Percentiles rank a stretch among this genome's conserved stretches.
Conservation (phyloP, 1,139 yeast genomes). For the Zygosaccharomyces pseudobailii region DNA sequence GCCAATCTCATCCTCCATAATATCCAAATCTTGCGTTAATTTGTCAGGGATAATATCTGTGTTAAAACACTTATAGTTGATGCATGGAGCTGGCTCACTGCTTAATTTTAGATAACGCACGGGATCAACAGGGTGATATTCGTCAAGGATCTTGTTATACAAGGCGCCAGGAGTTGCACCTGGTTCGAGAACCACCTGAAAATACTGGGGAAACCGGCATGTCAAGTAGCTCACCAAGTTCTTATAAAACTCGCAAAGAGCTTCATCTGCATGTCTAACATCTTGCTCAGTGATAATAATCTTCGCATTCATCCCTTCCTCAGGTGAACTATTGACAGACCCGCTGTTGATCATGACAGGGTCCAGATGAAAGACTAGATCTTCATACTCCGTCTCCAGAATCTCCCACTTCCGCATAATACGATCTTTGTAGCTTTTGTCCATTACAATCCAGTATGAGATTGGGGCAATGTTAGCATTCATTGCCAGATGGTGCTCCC, state of each 20-base stretch:
- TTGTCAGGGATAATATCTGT: slow-evolving; percentile 12
- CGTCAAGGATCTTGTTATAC: slow-evolving; percentile 42
- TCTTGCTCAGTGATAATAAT: slow-evolving; percentile 12
- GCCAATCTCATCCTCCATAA: slow-evolving; percentile 11
- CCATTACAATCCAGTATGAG: slow-evolving; percentile 63
- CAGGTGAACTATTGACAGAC: not conserved
- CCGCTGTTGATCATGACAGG: slow-evolving; percentile 14
- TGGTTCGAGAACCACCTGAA: slow-evolving; percentile 27
- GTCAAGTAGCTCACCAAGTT: slow-evolving; percentile 43
- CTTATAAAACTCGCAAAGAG: slow-evolving; percentile 53
- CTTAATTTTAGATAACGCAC: slow-evolving; percentile 8
- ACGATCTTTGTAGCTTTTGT: slow-evolving; percentile 50
- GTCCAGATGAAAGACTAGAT: slow-evolving; percentile 16
- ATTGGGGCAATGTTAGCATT: slow-evolving; percentile 53
- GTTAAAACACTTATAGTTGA: slow-evolving; percentile 14
- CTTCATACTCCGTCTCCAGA: slow-evolving; percentile 13
- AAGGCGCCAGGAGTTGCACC: slow-evolving; percentile 24
- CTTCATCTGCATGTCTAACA: slow-evolving; percentile 30
- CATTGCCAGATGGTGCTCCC: slow-evolving; percentile 62
- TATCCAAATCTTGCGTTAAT: slow-evolving; percentile 1
- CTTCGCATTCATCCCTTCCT: slow-evolving; percentile 7
- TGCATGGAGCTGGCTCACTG: slow-evolving; percentile 5
- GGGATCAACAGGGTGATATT: slow-evolving; percentile 36
- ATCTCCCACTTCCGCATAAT: slow-evolving; percentile 41
- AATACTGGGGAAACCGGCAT: slow-evolving; percentile 54